Conservation (phyloP, 2,329 filamentous ascomycete species). For the Cryphonectria nitschkei region DNA sequence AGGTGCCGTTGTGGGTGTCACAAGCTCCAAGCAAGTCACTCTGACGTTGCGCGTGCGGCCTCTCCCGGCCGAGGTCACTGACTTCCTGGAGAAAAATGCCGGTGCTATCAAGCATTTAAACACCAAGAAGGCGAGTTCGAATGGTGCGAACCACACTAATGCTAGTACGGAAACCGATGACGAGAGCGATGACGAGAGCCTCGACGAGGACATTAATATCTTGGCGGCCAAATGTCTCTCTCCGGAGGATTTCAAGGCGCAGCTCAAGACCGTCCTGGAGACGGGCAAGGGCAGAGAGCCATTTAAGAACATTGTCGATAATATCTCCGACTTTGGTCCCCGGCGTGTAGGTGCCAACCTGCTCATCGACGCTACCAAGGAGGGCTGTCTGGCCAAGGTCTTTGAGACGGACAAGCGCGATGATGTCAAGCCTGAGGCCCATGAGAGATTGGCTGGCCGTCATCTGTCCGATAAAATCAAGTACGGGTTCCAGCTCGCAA, state of each 20-base stretch:
- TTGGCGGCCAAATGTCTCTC: slow-evolving; percentile 67
- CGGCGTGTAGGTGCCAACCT: slow-evolving; percentile 85
- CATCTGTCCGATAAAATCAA: slow-evolving; percentile 88
- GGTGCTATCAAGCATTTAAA: slow-evolving; percentile 80
- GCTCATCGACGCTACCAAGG: slow-evolving; percentile 79
- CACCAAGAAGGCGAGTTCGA: slow-evolving; percentile 50
- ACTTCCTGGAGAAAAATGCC: slow-evolving; percentile 81
- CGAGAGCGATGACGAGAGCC: slow-evolving; percentile 41
- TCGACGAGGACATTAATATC: slow-evolving; percentile 61
- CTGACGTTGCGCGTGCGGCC: slow-evolving; percentile 78
- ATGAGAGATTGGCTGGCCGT: slow-evolving; percentile 58
- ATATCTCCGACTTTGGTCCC: slow-evolving; percentile 89
- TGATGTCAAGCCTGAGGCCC: slow-evolving; percentile 43
- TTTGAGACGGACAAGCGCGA: slow-evolving; percentile 49
- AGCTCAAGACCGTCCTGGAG: slow-evolving; percentile 71
- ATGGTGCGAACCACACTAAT: slow-evolving; percentile 42
- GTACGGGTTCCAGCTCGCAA: slow-evolving; percentile 93
- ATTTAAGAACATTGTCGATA: slow-evolving; percentile 78
- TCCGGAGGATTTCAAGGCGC: slow-evolving; percentile 74
- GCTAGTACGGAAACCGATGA: slow-evolving; percentile 46
- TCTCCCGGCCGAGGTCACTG: slow-evolving; percentile 75
- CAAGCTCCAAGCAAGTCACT: slow-evolving; percentile 83
- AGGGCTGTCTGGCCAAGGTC: slow-evolving; percentile 72
- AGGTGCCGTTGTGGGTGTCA: slow-evolving; percentile 75
- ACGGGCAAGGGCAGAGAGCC: slow-evolving; percentile 73